Base-by-base conservation (phyloP, 2,329 filamentous ascomycete genomes). In the Trichophyton simii region DNA sequence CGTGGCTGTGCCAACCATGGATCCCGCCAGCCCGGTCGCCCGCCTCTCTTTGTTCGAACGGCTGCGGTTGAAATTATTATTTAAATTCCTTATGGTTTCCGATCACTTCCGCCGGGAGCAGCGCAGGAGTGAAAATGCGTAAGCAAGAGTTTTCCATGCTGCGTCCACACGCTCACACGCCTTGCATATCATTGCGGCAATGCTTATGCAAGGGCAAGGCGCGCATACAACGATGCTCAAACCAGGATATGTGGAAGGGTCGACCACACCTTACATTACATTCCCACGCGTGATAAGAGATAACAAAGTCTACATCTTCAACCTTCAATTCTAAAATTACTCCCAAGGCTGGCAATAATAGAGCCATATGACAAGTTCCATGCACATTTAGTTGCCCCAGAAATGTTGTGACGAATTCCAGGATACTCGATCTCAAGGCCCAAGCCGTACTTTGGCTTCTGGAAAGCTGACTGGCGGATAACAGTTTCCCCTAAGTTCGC, bases 141-240 rank as follows among this genome's bases (percentile, higher is more conserved):
- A 18, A 48, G 44, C 18, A 7, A 20, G 18, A 25, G 50, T 25
- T 54, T 54, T 25, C 13, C 50, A 25, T 31, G 50, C 50, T 13
- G 50, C 50, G 25, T 13, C 9, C 50, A 54, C 22, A 54, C 50
- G 50, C 50, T 25, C 50, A 54, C 22, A 54, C 50, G 7, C 20
- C 50, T 54, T 54, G 50, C 50, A 54, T 54, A 54, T 54, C 50
- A 25, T n/a, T 54, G 50, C 50, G 28, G 50, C 28, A 54, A 54
- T 54, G 22, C 50, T 34, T 22, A 54, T 54, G 50, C 50, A 54
- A 54, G 50, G 50, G 50, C 50, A 54, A 34, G 22, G 50, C 25
- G 46, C 22, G 50, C 50, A 54, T 54, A 54, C 28, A 25, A 34
- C 28, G 50, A 54, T 28, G 50, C 22, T 31, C 22, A 25, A 54